A percentile compares a stretch with the other conserved stretches of the same genome.
Evolutionary conservation across 1,284 basidiomycete species (phyloP).

Genomic region (Ceratobasidium papillatum): DNA sequence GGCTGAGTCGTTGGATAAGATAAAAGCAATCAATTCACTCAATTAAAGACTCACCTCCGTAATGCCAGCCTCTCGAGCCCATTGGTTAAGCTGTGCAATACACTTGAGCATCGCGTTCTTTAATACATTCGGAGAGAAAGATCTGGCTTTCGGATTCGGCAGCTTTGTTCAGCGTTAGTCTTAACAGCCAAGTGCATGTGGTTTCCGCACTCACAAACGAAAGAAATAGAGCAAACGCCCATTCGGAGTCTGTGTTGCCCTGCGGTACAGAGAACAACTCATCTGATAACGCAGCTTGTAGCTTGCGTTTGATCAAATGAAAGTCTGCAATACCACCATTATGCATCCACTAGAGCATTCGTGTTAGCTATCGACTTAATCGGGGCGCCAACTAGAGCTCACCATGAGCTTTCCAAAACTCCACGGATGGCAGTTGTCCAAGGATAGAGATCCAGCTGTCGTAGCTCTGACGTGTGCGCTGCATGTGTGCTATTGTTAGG

Average conservation of each 20-base stretch:
- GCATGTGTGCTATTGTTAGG: background rate
- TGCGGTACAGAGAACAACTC: conserved; percentile 85
- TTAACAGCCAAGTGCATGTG: background rate
- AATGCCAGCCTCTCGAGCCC: conserved; percentile 77
- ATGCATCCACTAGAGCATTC: conserved; percentile 85
- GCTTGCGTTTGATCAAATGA: conserved; percentile 75
- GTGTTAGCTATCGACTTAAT: conserved; percentile 42
- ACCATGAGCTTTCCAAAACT: conserved; percentile 89
- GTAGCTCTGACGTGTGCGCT: conserved; percentile 90
- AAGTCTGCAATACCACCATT: conserved; percentile 91
- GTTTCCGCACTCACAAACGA: conserved; percentile 67
- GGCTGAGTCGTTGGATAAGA: conserved; percentile 60
- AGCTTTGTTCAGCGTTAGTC: conserved; percentile 60
- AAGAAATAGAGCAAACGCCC: conserved; percentile 91
- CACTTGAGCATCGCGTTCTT: conserved; percentile 88
- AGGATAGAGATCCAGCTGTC: conserved; percentile 82
- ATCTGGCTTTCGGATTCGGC: conserved; percentile 76
- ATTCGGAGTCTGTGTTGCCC: conserved; percentile 97
- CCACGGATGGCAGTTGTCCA: conserved; percentile 96
- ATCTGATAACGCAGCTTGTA: conserved; percentile 80
- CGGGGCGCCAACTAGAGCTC: conserved; percentile 45
- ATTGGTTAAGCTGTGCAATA: conserved; percentile 77
- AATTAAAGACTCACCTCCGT: conserved; percentile 62
- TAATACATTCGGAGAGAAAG: conserved; percentile 70
- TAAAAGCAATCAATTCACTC: background rate